Base-by-base conservation (phyloP, 2,329 filamentous ascomycete genomes). In the Penicillium sp. region DNA sequence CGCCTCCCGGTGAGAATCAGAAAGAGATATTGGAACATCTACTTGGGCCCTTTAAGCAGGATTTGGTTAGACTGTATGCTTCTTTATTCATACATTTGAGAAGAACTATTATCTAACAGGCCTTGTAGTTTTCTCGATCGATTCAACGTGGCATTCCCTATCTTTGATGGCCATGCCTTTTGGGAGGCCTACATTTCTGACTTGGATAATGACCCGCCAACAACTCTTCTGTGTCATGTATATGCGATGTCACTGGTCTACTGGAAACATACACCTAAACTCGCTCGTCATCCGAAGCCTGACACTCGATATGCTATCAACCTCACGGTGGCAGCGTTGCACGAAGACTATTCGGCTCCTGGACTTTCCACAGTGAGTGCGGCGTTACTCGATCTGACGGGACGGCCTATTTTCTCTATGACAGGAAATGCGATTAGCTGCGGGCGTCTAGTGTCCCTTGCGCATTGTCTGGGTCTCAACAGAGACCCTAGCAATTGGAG, bases 221-320 rank as follows among this genome's bases (percentile, higher is more conserved):
- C 82, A 0, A 79, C 82, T 1, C 68, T 87, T 21, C 64, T 86
- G 3, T 79, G 81, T 42, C 80, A 80, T 56, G 68, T 87, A 1
- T 83, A 85, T 62, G 83, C 83, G 0, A 80, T 83, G 63, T 78
- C 80, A 0, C 66, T 85, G 3, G 76, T 82, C 3, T 84, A 82
- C 62, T 87, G 84, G 83, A 74, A 76, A 24, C 76, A 77, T 52
- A 78, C 77, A 0, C 73, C 73, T 0, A 68, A 73, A 3, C 65
- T 81, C 3, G 69, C 71, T 4, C 68, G 69, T 5, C 76, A 81
- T 57, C 76, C 78, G 4, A 75, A 79, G 48, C 83, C 83, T 0
- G 83, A 87, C 63, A 74, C 77, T 42, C 78, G 82, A 46, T 86
- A 83, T 64, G 79, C 83, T 8, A 85, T 85, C 77, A 86, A 86